Conservation (phyloP, 176 grass and related monocot genomes). For the Avena sativa region DNA sequence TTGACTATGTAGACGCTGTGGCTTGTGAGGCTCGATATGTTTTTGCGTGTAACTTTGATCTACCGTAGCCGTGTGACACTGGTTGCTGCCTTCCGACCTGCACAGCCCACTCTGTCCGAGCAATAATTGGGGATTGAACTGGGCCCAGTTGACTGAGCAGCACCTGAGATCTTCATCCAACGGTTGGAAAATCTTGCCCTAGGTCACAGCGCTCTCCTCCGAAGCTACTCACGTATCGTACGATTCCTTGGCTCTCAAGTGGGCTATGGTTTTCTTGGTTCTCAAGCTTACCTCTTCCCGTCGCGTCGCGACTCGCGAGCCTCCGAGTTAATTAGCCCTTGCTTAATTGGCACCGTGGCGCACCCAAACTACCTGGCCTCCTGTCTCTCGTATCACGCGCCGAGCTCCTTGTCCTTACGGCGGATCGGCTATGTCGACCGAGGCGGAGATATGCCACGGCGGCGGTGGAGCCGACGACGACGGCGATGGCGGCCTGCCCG, state of each 20-base stretch:
- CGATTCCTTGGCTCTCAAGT: not conserved
- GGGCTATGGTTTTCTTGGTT: not conserved
- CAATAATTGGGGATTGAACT: not conserved
- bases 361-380: not conserved
- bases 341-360: not conserved
- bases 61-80: not conserved
- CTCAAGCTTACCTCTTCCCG: conserved; percentile 21
- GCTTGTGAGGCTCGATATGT: not conserved
- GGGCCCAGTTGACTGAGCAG: not conserved
- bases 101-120: not conserved
- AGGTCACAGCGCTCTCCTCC: not conserved
- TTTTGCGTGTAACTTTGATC: not conserved
- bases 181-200: not conserved
- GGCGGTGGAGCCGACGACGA: not conserved
- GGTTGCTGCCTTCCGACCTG: not conserved
- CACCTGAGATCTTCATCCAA: not conserved
- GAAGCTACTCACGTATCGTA: not conserved
- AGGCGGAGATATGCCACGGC: not conserved
- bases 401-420: not conserved
- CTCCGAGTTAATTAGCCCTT: not conserved
- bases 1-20: not conserved
- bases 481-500: not conserved
- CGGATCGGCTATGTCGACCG: conserved; percentile 6
- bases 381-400: not conserved
- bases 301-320: not conserved